A percentile compares a stretch with the other conserved stretches of the same genome.
Evolutionary conservation across 768 basidiomycete species (phyloP).

Genomic region (Xanthoconium purpureum): DNA sequence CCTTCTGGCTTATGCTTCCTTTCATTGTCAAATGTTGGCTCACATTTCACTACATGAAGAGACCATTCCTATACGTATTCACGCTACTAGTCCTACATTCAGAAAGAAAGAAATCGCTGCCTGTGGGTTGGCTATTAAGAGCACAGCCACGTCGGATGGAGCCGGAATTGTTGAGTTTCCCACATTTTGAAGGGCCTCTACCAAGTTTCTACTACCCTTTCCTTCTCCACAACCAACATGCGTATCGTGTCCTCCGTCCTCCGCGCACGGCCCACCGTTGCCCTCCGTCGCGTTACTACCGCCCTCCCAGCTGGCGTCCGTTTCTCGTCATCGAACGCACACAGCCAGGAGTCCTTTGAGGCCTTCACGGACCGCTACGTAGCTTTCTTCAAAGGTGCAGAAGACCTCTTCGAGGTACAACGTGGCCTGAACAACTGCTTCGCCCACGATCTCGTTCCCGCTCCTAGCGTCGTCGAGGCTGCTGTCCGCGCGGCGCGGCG

Average conservation of each 20-base stretch:
- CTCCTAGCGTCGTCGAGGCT: constrained; percentile 79
- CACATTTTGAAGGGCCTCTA: constrained; percentile 5
- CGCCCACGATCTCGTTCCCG: constrained; percentile 93
- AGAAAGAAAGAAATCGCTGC: no score
- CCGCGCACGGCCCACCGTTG: constrained; percentile 53
- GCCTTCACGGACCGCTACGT: constrained; percentile 93
- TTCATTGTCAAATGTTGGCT: no score
- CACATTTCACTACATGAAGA: no score
- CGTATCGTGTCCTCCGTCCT: constrained; percentile 61
- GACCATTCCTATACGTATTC: no score
- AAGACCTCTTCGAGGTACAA: constrained; percentile 98
- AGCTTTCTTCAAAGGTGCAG: constrained; percentile 86
- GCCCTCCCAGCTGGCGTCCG: constrained; percentile 37
- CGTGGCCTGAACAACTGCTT: constrained; percentile 99
- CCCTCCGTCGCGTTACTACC: constrained; percentile 42
- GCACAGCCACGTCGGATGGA: constrained; percentile 22
- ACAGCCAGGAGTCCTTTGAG: constrained; percentile 90
- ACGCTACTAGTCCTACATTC: no score
- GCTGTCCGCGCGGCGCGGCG: constrained; percentile 84
- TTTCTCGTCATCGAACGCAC: constrained; percentile 50
- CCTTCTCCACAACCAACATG: constrained; percentile 39
- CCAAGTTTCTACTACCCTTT: not conserved
- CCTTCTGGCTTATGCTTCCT: no score
- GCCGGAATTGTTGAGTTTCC: constrained; percentile 15
- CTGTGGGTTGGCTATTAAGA: not conserved